Conservation (phyloP, 208 protist genomes). For the Acanthamoeba healyi region DNA sequence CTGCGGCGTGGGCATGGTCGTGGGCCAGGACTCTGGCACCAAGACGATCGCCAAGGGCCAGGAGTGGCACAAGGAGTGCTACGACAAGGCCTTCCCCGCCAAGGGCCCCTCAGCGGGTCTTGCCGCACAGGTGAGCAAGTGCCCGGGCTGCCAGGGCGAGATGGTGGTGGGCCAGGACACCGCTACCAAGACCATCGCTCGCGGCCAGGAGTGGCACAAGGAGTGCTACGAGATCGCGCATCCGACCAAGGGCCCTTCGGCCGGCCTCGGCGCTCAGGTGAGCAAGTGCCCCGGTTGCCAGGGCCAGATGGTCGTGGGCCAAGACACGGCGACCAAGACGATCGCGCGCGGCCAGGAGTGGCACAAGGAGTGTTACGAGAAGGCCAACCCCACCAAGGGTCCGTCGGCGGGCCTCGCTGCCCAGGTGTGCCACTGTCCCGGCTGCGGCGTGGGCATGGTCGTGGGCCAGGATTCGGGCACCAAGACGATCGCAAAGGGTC, state of each 20-base stretch:
- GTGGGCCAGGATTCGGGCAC: not conserved
- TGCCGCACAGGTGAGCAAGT: not conserved
- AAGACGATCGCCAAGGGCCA: conserved; percentile 53
- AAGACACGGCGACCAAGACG: conserved; percentile 43
- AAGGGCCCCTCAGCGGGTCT: conserved; percentile 25
- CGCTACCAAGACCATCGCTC: not conserved
- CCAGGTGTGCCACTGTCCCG: not conserved
- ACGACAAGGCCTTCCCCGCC: conserved; percentile 10
- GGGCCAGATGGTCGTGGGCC: conserved; percentile 26
- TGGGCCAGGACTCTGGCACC: conserved; percentile 51
- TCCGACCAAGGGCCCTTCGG: conserved; percentile 5
- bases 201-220: conserved; percentile 58
- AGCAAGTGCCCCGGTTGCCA: conserved; percentile 39
- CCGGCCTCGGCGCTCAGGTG: not conserved
- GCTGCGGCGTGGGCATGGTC: not conserved
- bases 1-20: not conserved
- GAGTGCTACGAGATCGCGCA: conserved; percentile 30
- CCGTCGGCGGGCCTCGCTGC: conserved; percentile 3
- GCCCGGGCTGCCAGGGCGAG: not conserved
- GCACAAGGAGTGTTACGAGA: conserved; percentile 59
- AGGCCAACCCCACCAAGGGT: conserved; percentile 7
- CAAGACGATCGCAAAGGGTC: conserved; percentile 29
- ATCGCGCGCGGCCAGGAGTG: conserved; percentile 54
- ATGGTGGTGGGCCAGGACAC: conserved; percentile 57
- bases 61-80: conserved; percentile 62